phyloP scores from a whole-genome alignment of 108 stramenopile species.

The Chaetoceros muelleri region DNA sequence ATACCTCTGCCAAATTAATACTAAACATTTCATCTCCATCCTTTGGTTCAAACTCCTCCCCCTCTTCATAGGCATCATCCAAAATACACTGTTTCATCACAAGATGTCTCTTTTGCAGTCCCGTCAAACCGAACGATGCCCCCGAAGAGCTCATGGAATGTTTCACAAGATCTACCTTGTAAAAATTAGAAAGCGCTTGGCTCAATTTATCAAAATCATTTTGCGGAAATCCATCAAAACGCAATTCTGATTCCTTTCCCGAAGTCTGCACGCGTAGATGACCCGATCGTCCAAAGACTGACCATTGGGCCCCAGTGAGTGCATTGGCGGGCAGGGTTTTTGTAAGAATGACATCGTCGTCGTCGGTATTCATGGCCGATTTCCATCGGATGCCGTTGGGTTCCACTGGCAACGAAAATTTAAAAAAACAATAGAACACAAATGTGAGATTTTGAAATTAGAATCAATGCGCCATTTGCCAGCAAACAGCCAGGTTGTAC shows the following conservation, averaged over 20 bases:
- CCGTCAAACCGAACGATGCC: slow-evolving; percentile 64
- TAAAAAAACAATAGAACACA: too few relatives aligned
- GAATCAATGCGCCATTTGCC: too few relatives aligned
- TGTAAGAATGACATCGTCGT: slow-evolving; percentile 33
- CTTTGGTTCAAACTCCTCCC: slow-evolving; percentile 76
- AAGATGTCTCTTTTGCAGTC: slow-evolving; percentile 53
- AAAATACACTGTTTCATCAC: slow-evolving; percentile 71
- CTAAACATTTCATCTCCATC: slow-evolving; percentile 78
- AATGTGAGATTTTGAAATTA: too few relatives aligned
- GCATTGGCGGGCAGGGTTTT: slow-evolving; percentile 19
- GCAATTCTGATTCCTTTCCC: slow-evolving; percentile 27
- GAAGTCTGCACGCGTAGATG: slow-evolving; percentile 57
- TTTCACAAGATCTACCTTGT: slow-evolving; percentile 37
- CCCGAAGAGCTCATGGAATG: slow-evolving; percentile 63
- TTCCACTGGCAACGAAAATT: too few relatives aligned
- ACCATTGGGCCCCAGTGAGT: slow-evolving; percentile 57
- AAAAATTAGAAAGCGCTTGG: slow-evolving; percentile 27
- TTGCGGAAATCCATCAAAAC: slow-evolving; percentile 76
- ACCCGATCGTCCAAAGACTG: slow-evolving; percentile 66
- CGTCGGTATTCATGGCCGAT: slow-evolving; percentile 41
- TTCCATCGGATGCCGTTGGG: slow-evolving; percentile 66
- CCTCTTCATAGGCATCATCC: slow-evolving; percentile 80
- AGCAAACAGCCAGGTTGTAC: neutral
- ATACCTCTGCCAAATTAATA: slow-evolving; percentile 73
- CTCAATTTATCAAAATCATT: slow-evolving; percentile 38